These are phyloP conservation scores for Lagenaria siceraria DNA, from an alignment of 306 rosid species.

Conservation along the genomic window DNA sequence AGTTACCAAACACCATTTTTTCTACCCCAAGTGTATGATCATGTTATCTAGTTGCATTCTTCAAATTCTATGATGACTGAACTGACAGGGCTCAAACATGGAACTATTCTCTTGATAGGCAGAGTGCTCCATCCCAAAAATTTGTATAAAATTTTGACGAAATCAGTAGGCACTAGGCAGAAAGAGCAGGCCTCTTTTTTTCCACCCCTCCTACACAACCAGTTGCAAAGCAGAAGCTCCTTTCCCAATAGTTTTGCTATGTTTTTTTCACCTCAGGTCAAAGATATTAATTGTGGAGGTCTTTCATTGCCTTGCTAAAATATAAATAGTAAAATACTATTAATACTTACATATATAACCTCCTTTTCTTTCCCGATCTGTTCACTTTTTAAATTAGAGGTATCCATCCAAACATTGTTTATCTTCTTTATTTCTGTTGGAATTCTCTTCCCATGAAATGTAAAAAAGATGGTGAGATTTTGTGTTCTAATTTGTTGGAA, in stretches of 20 bases:
- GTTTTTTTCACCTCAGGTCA: neutral
- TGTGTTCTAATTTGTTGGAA: slow-evolving; percentile 9
- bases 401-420: neutral
- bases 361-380: too few species aligned
- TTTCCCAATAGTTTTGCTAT: neutral
- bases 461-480: neutral
- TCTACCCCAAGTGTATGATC: neutral
- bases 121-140: neutral
- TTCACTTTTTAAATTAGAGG: too few species aligned
- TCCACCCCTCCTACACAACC: neutral
- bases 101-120: neutral
- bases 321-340: too few species aligned
- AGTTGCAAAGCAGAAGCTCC: neutral
- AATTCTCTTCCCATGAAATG: neutral
- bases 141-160: neutral
- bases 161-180: neutral
- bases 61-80: neutral
- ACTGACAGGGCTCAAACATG: neutral
- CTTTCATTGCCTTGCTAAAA: neutral
- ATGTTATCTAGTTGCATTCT: neutral
- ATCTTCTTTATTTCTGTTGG: neutral
- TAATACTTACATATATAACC: too few species aligned
- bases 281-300: neutral
- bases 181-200: neutral
- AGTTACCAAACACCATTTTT: neutral